phyloP scores from a whole-genome alignment of 129 eudicot species.

The Flaveria ramosissima region DNA sequence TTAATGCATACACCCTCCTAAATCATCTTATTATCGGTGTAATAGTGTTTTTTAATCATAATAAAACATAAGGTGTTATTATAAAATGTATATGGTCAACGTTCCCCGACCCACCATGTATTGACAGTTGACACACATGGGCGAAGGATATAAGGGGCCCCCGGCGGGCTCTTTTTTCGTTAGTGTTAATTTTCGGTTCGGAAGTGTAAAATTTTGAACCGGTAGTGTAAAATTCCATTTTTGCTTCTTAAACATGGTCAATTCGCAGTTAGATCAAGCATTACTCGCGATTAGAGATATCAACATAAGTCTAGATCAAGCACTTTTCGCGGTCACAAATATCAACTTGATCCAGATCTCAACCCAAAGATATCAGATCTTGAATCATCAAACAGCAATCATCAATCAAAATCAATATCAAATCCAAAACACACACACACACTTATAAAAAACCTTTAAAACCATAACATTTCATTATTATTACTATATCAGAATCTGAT shows the following conservation, averaged over 20 bases:
- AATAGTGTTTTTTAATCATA: no score
- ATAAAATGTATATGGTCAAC: no score
- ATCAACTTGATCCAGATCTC: constrained; percentile 52
- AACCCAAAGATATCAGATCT: constrained; percentile 74
- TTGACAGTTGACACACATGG: no score
- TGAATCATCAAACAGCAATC: constrained; percentile 31
- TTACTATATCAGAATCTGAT: constrained; percentile 6
- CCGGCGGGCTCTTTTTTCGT: no score
- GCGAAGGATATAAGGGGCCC: no score
- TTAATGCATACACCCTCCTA: no score
- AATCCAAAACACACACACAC: neutral
- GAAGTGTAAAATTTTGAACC: constrained; percentile 49
- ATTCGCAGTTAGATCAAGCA: constrained; percentile 41
- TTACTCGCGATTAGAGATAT: constrained; percentile 43
- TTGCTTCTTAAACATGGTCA: neutral
- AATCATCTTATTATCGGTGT: no score
- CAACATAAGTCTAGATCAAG: constrained; percentile 70
- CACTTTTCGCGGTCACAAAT: constrained; percentile 44
- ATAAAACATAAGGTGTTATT: no score
- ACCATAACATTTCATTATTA: constrained; percentile 15
- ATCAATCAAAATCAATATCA: neutral
- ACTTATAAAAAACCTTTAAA: neutral
- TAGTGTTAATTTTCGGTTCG: no score
- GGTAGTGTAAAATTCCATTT: constrained; percentile 22
- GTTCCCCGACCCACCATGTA: no score